phyloP scores from a whole-genome alignment of 495 filamentous ascomycete species.

The Podospora australis region DNA sequence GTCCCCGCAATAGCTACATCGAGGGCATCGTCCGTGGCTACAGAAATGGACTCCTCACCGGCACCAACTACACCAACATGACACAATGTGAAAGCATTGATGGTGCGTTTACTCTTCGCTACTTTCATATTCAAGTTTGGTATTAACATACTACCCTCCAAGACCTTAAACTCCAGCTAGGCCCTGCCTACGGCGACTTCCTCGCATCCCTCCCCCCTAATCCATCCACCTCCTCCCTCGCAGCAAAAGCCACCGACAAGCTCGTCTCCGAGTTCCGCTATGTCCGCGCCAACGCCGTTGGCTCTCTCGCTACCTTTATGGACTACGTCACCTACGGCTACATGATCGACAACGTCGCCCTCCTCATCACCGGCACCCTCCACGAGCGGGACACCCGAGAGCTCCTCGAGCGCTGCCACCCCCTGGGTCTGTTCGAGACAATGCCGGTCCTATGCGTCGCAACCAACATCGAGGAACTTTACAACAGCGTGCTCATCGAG shows the following conservation, averaged over 20 bases:
- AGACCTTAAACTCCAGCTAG: slow-evolving; percentile 98
- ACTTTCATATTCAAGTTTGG: background rate
- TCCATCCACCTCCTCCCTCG: slow-evolving; percentile 91
- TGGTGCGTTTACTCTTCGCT: slow-evolving; percentile 48
- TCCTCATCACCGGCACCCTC: slow-evolving; percentile 95
- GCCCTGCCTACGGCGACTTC: slow-evolving; percentile 94
- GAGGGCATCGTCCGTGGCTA: slow-evolving; percentile 97
- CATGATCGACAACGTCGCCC: slow-evolving; percentile 99
- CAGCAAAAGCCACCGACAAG: slow-evolving; percentile 94
- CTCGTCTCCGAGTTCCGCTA: slow-evolving; percentile 97
- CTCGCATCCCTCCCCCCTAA: slow-evolving; percentile 91
- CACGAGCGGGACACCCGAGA: slow-evolving; percentile 97
- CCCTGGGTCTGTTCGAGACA: slow-evolving; percentile 97
- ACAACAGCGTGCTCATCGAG: slow-evolving; percentile 95
- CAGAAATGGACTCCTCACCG: slow-evolving; percentile 84
- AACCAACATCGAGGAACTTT: slow-evolving; percentile 96
- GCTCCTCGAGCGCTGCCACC: slow-evolving; percentile 91
- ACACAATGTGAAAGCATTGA: slow-evolving; percentile 98
- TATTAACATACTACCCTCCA: slow-evolving; percentile 2
- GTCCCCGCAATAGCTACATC: slow-evolving; percentile 59
- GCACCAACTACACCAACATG: slow-evolving; percentile 90
- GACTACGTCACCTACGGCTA: slow-evolving; percentile 97
- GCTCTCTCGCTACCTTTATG: slow-evolving; percentile 86
- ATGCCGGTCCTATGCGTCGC: slow-evolving; percentile 97
- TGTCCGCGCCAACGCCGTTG: slow-evolving; percentile 83